phyloP scores from a whole-genome alignment of 2,329 filamentous ascomycete genomes.

The Bipolaris oryzae region DNA sequence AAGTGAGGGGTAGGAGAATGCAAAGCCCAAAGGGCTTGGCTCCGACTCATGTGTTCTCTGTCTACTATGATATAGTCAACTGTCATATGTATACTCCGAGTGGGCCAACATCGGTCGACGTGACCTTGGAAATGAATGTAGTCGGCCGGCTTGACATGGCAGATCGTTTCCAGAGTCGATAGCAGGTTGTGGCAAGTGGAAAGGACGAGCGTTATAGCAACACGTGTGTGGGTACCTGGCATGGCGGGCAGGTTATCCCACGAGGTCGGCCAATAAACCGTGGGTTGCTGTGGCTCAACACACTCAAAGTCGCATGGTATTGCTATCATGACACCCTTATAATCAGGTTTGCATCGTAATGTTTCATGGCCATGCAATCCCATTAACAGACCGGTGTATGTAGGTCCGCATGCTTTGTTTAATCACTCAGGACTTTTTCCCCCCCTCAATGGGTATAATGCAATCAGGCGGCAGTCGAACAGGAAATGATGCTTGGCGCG shows the following conservation, averaged over 20 bases:
- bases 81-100: not conserved
- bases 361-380: not conserved
- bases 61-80: not conserved
- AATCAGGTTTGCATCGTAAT: not conserved
- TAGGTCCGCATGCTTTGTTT: not conserved
- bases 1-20: not conserved
- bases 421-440: not conserved
- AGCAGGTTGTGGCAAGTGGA: not conserved
- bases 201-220: not conserved
- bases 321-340: not conserved
- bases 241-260: not conserved
- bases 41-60: not conserved
- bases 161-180: not conserved
- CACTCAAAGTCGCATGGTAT: not conserved
- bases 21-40: not conserved
- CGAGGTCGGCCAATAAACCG: not conserved
- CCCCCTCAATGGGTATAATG: not conserved
- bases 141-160: not conserved
- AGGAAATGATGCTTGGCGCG: slow-evolving; percentile 8
- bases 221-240: not conserved
- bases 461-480: slow-evolving; percentile 2
- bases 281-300: not conserved
- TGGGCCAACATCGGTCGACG: not conserved
- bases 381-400: not conserved
- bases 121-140: not conserved